Evolutionary conservation across 768 basidiomycete species (phyloP), one percentile per base, ranked within the genome.

Genomic region (Artomyces pyxidatus): DNA sequence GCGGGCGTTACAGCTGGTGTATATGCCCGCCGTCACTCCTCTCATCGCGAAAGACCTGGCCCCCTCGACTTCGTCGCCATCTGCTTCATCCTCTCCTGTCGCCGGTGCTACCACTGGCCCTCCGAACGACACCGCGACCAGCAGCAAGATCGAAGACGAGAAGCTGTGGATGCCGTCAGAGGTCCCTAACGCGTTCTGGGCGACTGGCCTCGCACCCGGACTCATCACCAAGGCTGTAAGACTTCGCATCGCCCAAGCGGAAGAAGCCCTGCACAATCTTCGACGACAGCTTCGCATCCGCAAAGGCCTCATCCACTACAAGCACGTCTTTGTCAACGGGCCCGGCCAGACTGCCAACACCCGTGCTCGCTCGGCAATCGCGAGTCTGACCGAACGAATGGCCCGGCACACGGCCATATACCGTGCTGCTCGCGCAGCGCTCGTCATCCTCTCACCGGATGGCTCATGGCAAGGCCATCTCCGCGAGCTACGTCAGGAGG

Each of bases 241-340:
- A 14, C 23, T 53, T 11, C 49, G 48, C 23, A 9, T 44, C 10
- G 52, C 49, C 2, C 50, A 53, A 25, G 40, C 35, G 27, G 25
- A 50, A 11, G 52, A 53, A 30, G 42, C 30, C 17, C 48, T 53
- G 6, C 23, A 23, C 23, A 27, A 53, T 5, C 21, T 53, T 19
- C 39, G 52, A 10, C 48, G 52, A 9, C 25, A 30, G 9, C 23
- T 39, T 23, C 19, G 52, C 9, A 17, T 45, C 16, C 29, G 17
- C 22, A 11, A 23, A 5, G 37, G 29, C n/a, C 21, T 53, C 11
- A 1, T 26, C 8, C 16, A 38, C 23, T 49, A 44, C 29, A 29
- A 42, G 12, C n/a, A 44, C 16, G 11, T 39, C 4, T 25, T 48
- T 22, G 26, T 48, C 32, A 17, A 27, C 32, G 43, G 28, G 14